Percentiles rank a stretch among this genome's conserved stretches.
Conservation (phyloP, 768 basidiomycete species). For the Collybia nuda region DNA sequence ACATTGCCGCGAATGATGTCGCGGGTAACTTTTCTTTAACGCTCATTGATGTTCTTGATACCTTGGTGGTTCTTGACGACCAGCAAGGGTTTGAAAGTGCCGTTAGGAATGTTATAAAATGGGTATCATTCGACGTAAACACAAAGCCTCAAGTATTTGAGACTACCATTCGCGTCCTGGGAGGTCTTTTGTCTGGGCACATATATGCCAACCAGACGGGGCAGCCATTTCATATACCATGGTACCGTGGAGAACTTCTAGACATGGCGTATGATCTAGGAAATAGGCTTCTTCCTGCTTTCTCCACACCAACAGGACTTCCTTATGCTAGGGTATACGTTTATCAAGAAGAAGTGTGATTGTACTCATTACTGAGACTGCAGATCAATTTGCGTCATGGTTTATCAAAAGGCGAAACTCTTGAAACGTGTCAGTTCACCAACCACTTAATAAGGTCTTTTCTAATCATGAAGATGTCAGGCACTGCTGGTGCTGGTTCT, state of each 20-base stretch:
- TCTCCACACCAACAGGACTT: constrained; percentile 86
- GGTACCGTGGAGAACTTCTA: constrained; percentile 84
- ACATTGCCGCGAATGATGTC: constrained; percentile 87
- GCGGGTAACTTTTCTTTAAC: constrained; percentile 91
- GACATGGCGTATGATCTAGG: constrained; percentile 86
- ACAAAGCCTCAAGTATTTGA: constrained; percentile 99
- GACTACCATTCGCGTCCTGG: constrained; percentile 91
- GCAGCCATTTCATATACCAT: constrained; percentile 73
- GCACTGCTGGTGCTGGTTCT: constrained; percentile 91
- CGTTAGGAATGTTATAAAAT: constrained; percentile 75
- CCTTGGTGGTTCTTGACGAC: constrained; percentile 86
- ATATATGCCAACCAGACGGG: constrained; percentile 69
- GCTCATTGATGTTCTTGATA: constrained; percentile 81
- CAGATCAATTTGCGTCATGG: constrained; percentile 87
- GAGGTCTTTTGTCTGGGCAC: constrained; percentile 86
- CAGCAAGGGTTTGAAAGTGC: constrained; percentile 79
- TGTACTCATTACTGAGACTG: constrained; percentile 5
- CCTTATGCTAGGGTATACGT: constrained; percentile 81
- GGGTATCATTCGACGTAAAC: constrained; percentile 90
- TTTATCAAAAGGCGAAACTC: constrained; percentile 68
- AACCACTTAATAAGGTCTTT: neutral
- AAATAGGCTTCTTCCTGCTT: constrained; percentile 83
- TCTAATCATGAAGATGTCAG: constrained; percentile 34
- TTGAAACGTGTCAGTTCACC: constrained; percentile 75
- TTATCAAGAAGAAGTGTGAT: constrained; percentile 1